These are phyloP conservation scores for Plenodomus lindquistii DNA, from an alignment of 2,329 filamentous ascomycete genomes.

Conservation along the genomic window DNA sequence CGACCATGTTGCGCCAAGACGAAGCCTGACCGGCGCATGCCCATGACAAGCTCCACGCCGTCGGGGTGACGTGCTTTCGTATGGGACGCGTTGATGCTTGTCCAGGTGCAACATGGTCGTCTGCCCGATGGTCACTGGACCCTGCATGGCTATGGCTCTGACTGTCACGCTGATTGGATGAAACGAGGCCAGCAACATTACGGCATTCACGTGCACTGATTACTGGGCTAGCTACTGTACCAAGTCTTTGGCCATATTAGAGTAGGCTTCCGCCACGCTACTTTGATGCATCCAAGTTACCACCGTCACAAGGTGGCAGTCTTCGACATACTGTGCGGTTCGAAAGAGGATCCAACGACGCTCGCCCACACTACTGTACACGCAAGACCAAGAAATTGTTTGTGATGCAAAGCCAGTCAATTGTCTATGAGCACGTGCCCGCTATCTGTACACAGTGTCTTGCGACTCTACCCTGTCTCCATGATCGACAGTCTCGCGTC, in stretches of 20 bases:
- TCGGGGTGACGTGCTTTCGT: background rate
- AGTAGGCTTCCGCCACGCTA: too few species aligned
- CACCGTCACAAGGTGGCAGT: too few species aligned
- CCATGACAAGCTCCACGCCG: background rate
- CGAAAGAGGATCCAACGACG: background rate
- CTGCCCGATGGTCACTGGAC: background rate
- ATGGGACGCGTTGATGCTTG: too few species aligned
- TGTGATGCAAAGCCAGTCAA: slow-evolving; percentile 27
- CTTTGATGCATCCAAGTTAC: too few species aligned
- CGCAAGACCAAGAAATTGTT: background rate
- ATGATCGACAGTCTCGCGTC: slow-evolving; percentile 6
- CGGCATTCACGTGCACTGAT: too few species aligned
- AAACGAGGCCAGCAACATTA: background rate
- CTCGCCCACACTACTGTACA: background rate
- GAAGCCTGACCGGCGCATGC: background rate
- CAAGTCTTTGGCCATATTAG: too few species aligned
- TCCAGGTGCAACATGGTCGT: too few species aligned
- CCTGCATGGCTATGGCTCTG: background rate
- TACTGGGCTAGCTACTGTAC: too few species aligned
- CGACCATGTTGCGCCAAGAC: background rate
- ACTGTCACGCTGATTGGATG: background rate
- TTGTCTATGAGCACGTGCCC: slow-evolving; percentile 43
- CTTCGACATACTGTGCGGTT: too few species aligned
- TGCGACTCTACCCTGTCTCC: slow-evolving; percentile 5
- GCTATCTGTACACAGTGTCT: slow-evolving; percentile 38